phyloP scores from a whole-genome alignment of 805 yeast genomes.

The Lipomyces orientalis region DNA sequence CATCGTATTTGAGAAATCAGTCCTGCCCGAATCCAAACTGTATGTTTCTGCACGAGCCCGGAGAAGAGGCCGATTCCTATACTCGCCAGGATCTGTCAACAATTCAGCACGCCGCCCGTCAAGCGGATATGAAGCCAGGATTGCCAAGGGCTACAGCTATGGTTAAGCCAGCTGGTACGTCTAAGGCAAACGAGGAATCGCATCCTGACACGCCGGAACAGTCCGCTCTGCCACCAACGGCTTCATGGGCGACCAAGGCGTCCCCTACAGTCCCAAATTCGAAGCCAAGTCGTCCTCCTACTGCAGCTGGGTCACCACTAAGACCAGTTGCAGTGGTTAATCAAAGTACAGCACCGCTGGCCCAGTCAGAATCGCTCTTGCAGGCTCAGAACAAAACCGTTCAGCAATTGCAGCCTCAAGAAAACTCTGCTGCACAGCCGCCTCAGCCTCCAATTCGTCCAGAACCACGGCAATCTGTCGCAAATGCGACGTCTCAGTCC shows the following conservation, averaged over 20 bases:
- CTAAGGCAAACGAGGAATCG: constrained; percentile 20
- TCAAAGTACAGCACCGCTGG: constrained; percentile 1
- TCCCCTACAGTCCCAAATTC: constrained; percentile 47
- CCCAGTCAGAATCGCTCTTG: not conserved
- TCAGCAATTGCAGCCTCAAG: constrained; percentile 30
- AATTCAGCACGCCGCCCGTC: constrained; percentile 54
- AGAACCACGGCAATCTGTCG: constrained; percentile 26
- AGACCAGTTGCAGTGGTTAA: not conserved
- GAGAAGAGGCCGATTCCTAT: constrained; percentile 97
- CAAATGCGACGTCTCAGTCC: constrained; percentile 1
- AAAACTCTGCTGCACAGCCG: not conserved
- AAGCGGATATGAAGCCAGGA: constrained; percentile 40
- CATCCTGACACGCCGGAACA: constrained; percentile 42
- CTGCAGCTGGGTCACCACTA: not conserved
- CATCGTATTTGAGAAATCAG: constrained; percentile 92
- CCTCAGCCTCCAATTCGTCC: constrained; percentile 41
- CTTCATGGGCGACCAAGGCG: constrained; percentile 62
- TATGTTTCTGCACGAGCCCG: constrained; percentile 99
- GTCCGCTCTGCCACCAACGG: constrained; percentile 70
- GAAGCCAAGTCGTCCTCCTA: constrained; percentile 18
- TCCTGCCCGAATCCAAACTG: constrained; percentile 98
- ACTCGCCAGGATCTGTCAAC: constrained; percentile 87
- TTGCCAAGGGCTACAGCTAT: constrained; percentile 7
- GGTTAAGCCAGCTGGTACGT: not conserved
- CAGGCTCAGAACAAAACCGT: constrained; percentile 1